Percentiles rank a stretch among this genome's conserved stretches.
Evolutionary conservation across 352 stramenopile genomes (phyloP).

Genomic region (Globisporangium spinosum): DNA sequence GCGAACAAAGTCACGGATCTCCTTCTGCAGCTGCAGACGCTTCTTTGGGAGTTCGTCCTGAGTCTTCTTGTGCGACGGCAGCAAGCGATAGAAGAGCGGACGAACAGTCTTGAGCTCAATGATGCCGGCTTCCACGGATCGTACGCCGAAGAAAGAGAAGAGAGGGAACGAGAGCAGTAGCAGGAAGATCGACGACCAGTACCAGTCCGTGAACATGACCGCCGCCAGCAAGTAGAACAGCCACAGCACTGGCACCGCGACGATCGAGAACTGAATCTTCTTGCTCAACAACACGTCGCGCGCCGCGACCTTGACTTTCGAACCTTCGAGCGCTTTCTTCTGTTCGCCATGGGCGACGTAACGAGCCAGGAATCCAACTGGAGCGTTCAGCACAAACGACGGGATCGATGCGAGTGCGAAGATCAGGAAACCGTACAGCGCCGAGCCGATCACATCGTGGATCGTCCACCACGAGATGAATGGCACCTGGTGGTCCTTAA

Average conservation of each 20-base stretch:
- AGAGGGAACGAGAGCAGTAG: conserved; percentile 79
- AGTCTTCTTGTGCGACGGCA: conserved; percentile 72
- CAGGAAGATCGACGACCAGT: conserved; percentile 80
- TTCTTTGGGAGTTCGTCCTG: conserved; percentile 74
- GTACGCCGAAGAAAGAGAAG: conserved; percentile 87
- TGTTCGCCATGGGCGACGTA: conserved; percentile 71
- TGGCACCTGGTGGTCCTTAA: conserved; percentile 90
- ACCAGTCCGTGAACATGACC: conserved; percentile 80
- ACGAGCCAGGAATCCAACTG: conserved; percentile 84
- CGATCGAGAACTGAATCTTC: conserved; percentile 92
- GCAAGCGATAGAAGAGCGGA: conserved; percentile 75
- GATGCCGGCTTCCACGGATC: conserved; percentile 83
- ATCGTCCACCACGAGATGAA: conserved; percentile 87
- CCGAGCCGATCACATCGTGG: conserved; percentile 87
- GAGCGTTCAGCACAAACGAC: conserved; percentile 89
- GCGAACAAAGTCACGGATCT: conserved; percentile 73
- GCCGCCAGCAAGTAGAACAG: conserved; percentile 83
- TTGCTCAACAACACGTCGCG: conserved; percentile 90
- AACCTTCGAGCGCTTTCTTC: conserved; percentile 81
- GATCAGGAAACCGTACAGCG: conserved; percentile 80
- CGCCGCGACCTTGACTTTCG: conserved; percentile 90
- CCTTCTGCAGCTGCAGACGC: conserved; percentile 63
- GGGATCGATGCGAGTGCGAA: conserved; percentile 89
- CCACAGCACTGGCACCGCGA: conserved; percentile 87
- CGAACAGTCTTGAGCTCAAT: conserved; percentile 86